A percentile compares a stretch with the other conserved stretches of the same genome.
These are phyloP conservation scores for Phytopythium vexans DNA, from an alignment of 352 stramenopile genomes.

Conservation along the genomic window DNA sequence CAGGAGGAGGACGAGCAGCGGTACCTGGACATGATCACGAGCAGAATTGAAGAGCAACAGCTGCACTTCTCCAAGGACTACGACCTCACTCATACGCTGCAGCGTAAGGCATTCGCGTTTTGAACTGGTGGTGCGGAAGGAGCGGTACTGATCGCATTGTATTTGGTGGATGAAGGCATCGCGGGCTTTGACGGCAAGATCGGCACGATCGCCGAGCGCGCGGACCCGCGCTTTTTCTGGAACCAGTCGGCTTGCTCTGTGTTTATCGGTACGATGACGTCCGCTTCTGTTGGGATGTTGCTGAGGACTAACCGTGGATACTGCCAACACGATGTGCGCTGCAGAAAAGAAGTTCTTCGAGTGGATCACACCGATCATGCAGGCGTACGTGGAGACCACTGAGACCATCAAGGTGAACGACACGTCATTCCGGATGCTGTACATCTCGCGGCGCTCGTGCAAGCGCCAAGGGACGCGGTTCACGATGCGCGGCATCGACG, in stretches of 20 bases:
- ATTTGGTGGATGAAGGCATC: slow-evolving; percentile 30
- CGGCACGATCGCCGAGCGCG: slow-evolving; percentile 58
- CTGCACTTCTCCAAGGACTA: slow-evolving; percentile 77
- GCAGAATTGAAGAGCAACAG: slow-evolving; percentile 46
- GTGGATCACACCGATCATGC: slow-evolving; percentile 79
- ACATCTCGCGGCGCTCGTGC: slow-evolving; percentile 71
- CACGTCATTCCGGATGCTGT: slow-evolving; percentile 62
- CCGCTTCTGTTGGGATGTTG: background rate
- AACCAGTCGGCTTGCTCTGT: slow-evolving; percentile 75
- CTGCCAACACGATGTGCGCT: background rate
- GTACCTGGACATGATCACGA: slow-evolving; percentile 64
- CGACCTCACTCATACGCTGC: slow-evolving; percentile 76
- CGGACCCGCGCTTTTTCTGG: slow-evolving; percentile 92
- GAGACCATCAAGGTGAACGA: slow-evolving; percentile 41
- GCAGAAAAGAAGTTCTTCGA: slow-evolving; percentile 74
- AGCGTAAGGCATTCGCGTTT: slow-evolving; percentile 43
- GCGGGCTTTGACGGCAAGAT: slow-evolving; percentile 44
- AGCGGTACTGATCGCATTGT: background rate
- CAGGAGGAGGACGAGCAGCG: slow-evolving; percentile 58
- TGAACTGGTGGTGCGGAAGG: slow-evolving; percentile 5
- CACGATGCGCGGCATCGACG: slow-evolving; percentile 91
- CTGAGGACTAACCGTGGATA: background rate
- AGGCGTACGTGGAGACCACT: slow-evolving; percentile 57
- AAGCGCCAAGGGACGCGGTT: slow-evolving; percentile 90
- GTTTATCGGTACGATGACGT: slow-evolving; percentile 45